These are phyloP conservation scores for Ganoderma leucocontextum DNA, from an alignment of 1,284 basidiomycete species.

Conservation along the genomic window DNA sequence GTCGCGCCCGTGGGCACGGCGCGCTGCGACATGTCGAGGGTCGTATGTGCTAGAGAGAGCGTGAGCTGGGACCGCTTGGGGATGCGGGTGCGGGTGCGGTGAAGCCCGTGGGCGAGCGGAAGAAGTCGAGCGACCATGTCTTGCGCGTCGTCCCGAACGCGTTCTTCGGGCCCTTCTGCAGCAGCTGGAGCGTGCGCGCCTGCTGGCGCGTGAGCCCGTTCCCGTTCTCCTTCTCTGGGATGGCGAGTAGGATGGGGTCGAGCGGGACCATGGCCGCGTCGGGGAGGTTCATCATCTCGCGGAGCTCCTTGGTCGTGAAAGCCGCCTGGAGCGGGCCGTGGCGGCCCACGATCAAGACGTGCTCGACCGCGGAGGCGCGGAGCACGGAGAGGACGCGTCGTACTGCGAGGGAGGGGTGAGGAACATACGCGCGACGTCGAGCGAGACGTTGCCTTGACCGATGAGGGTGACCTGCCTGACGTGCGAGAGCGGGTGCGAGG, in stretches of 20 bases:
- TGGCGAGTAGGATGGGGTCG: slow-evolving; percentile 52
- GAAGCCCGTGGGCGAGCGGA: slow-evolving; percentile 73
- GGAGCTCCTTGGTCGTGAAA: slow-evolving; percentile 94
- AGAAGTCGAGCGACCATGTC: slow-evolving; percentile 86
- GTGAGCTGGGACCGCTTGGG: slow-evolving; percentile 48
- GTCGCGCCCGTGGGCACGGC: slow-evolving; percentile 70
- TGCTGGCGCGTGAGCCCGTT: slow-evolving; percentile 67
- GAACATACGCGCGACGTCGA: slow-evolving; percentile 93
- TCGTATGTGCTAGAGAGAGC: slow-evolving; percentile 65
- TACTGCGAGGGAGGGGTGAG: slow-evolving; percentile 77
- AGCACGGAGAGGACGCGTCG: slow-evolving; percentile 85
- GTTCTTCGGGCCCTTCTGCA: slow-evolving; percentile 73
- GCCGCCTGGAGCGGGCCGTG: slow-evolving; percentile 91
- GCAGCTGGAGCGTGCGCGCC: slow-evolving; percentile 69
- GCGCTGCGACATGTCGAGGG: slow-evolving; percentile 59
- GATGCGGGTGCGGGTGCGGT: slow-evolving; percentile 35
- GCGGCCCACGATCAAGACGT: slow-evolving; percentile 87
- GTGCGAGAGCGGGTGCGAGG: slow-evolving; percentile 67
- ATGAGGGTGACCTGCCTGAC: slow-evolving; percentile 83
- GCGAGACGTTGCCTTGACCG: slow-evolving; percentile 95
- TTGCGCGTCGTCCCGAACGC: slow-evolving; percentile 57
- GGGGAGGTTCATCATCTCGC: slow-evolving; percentile 87
- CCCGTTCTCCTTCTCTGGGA: slow-evolving; percentile 41
- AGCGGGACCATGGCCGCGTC: slow-evolving; percentile 76
- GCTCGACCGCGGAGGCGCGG: slow-evolving; percentile 67